Evolutionary conservation across 352 stramenopile species (phyloP).

Genomic region (Pythium apleroticum): DNA sequence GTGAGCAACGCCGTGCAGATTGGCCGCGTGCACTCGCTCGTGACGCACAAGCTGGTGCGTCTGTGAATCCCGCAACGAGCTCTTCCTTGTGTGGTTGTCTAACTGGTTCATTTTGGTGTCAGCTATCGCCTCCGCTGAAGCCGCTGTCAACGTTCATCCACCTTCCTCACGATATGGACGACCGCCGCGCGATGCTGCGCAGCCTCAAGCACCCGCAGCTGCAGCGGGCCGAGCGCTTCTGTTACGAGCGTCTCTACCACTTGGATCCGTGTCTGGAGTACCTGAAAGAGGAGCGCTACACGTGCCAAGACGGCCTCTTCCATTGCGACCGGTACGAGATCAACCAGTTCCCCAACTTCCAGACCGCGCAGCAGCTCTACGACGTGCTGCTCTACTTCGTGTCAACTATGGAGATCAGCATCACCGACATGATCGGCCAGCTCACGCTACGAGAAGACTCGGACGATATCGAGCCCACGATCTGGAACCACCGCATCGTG

Average conservation of each 20-base stretch:
- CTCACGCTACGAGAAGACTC: conserved; percentile 49
- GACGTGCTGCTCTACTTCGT: conserved; percentile 41
- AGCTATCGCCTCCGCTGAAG: neutral
- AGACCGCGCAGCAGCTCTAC: conserved; percentile 43
- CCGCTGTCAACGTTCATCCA: conserved; percentile 5
- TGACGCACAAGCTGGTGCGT: conserved; percentile 7
- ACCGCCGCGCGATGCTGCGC: neutral
- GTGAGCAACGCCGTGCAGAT: neutral
- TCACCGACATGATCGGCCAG: conserved; percentile 43
- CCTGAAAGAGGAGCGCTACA: conserved; percentile 1
- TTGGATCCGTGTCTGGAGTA: neutral
- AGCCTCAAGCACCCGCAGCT: neutral
- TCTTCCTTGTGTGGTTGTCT: neutral
- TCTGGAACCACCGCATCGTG: conserved; percentile 43
- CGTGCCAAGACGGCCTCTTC: neutral
- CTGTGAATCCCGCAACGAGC: neutral
- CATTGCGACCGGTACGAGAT: conserved; percentile 30
- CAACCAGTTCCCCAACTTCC: conserved; percentile 35
- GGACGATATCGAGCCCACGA: conserved; percentile 28
- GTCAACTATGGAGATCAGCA: conserved; percentile 48
- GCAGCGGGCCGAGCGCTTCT: neutral
- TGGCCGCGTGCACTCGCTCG: conserved; percentile 2
- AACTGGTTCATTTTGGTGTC: neutral
- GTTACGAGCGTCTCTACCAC: neutral
- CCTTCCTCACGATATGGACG: neutral